Evolutionary conservation across 441 rosid species (phyloP), one percentile per base, ranked within the genome.

Genomic region (Sinapis alba): DNA sequence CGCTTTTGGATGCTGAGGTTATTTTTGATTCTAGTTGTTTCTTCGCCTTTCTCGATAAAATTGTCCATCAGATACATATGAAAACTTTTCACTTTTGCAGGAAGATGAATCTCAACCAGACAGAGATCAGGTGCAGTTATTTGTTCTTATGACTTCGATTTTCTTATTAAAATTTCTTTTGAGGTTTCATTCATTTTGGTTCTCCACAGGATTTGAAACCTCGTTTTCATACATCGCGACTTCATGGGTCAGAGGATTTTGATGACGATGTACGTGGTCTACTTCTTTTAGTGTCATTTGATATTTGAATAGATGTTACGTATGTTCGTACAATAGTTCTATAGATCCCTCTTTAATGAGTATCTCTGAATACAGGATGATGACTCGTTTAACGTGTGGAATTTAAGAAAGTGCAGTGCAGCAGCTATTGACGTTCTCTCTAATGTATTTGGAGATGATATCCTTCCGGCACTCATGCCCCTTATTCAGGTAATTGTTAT

Each of bases 91-190:
- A 61, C 73, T 82, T 69, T 81, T 87, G 79, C 88, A 94, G 99
- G 99, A 94, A 67, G 99, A 97, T 68, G 98, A 83, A 68, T 97
- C 99, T 84, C 98, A 92, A 64, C 99, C 98, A 73, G 99, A 97
- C 80, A 83, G 98, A 61, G 97, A 97, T 69, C 99, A 97, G 98
- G 99, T 97, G 68, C 63, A 53, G 69, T 67, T 43, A 0, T 64
- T 65, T 75, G 60, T 32, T 73, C 72, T 70, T 60, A 19, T 54
- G 56, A 6, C 62, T 59, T 65, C 60, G 54, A 7, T 41, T 58
- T 62, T 64, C 54, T 76, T 36, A 10, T 36, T 36, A 47, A 30
- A 9, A 7, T 16, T 21, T 6, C 54, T 2, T 26, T 73, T 13
- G 43, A 54, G 20, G 34, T 63, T 54, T 64, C 23, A 69, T 58